These are phyloP conservation scores for Sarocladium strictum DNA, from an alignment of 2,329 filamentous ascomycete genomes.

Conservation along the genomic window DNA sequence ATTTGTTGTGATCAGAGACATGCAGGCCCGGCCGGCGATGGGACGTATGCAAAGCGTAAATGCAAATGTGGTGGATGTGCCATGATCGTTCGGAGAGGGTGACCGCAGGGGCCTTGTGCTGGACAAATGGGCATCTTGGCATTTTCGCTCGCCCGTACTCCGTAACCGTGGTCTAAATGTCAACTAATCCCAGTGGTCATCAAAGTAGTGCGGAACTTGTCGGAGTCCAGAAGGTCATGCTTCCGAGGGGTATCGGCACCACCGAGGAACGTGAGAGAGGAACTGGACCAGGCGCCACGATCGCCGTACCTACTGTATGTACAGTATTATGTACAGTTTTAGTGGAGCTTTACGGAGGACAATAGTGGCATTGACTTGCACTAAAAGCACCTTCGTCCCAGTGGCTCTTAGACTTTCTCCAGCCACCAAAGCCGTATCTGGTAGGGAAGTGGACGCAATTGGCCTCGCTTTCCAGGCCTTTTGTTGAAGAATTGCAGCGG, in stretches of 20 bases:
- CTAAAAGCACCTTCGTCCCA: too few species aligned
- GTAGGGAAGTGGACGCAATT: too few species aligned
- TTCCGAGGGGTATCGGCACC: background rate
- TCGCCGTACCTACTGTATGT: background rate
- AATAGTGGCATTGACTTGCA: too few species aligned
- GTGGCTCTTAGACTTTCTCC: background rate
- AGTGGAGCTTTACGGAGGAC: background rate
- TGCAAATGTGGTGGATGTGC: background rate
- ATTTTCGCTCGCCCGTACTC: background rate
- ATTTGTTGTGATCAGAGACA: conserved; percentile 7
- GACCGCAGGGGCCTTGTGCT: background rate
- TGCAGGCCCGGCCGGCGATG: conserved; percentile 4
- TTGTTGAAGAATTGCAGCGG: conserved; percentile 5
- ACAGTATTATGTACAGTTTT: background rate
- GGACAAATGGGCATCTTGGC: background rate
- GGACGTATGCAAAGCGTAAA: background rate
- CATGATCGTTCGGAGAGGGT: background rate
- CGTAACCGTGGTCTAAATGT: too few species aligned
- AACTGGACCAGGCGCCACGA: background rate
- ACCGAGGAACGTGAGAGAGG: background rate
- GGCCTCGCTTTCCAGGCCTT: background rate
- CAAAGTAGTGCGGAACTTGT: background rate
- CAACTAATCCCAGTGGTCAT: too few species aligned
- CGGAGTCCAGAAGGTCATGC: background rate
- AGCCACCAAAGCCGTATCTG: background rate